Evolutionary conservation across 1,139 yeast genomes (phyloP).

Genomic region (Yamadazyma siamensis): DNA sequence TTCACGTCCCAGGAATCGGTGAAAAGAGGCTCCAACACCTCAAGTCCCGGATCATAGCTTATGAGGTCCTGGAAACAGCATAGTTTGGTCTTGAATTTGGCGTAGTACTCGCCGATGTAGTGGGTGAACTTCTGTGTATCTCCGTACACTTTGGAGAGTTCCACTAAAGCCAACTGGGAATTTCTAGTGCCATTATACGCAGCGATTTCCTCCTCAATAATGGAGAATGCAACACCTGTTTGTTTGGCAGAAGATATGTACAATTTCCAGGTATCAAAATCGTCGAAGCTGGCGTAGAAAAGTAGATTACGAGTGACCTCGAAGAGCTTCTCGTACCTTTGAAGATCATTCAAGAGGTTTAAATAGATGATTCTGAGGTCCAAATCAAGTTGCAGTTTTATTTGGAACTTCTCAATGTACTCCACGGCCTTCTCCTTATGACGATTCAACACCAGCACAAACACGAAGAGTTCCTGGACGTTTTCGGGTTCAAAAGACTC

Average conservation of each 20-base stretch:
- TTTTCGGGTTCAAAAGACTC: slow-evolving; percentile 42
- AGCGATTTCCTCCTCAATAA: slow-evolving; percentile 20
- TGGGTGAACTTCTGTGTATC: slow-evolving; percentile 14
- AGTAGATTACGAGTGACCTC: slow-evolving; percentile 32
- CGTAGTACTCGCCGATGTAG: slow-evolving; percentile 41
- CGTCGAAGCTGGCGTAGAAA: slow-evolving; percentile 46
- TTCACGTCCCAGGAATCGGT: slow-evolving; percentile 7
- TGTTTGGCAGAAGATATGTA: slow-evolving; percentile 44
- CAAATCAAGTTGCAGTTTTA: slow-evolving; percentile 47
- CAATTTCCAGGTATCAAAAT: slow-evolving; percentile 58
- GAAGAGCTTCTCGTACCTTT: slow-evolving; percentile 42
- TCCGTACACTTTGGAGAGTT: slow-evolving; percentile 29
- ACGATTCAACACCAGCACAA: slow-evolving; percentile 38
- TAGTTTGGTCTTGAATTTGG: slow-evolving; percentile 44
- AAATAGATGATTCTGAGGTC: slow-evolving; percentile 55
- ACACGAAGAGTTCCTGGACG: slow-evolving; percentile 61
- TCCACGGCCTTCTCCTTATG: slow-evolving; percentile 17
- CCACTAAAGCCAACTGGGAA: slow-evolving; percentile 51
- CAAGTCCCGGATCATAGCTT: slow-evolving; percentile 19
- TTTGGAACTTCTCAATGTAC: slow-evolving; percentile 28
- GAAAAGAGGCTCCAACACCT: neutral
- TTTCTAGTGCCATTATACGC: slow-evolving; percentile 46
- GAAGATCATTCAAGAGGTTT: slow-evolving; percentile 35
- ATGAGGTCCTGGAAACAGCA: slow-evolving; percentile 62
- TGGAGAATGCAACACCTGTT: slow-evolving; percentile 22